Base-by-base conservation (phyloP, 2,329 filamentous ascomycete species). In the Aureobasidium zeae region DNA sequence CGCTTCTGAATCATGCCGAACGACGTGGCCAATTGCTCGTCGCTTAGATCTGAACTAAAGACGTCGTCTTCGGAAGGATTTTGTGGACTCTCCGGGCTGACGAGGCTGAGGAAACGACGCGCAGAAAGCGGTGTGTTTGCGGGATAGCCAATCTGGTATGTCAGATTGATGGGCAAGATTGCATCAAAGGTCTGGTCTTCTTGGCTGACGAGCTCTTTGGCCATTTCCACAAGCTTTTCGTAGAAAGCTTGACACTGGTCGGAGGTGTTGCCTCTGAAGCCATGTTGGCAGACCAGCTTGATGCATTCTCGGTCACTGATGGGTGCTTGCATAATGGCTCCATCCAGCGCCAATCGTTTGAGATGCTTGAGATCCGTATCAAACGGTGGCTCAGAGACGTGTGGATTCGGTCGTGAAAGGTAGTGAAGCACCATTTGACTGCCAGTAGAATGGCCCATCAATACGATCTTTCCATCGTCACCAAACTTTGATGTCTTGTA, bases 1-100 rank as follows among this genome's bases (percentile, higher is more conserved):
- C 56, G 51, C 15, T 56, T 39, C 1, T 56, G 53, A 26, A 72
- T 59, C 49, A 55, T 29, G 34, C 62, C 63, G 57, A 50, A 48
- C 52, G 60, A 38, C 54, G 46, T 20, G 53, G 52, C 31, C 50
- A 55, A 42, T 50, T 60, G 30, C 60, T 53, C 20, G 57, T 58
- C 13, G 53, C 55, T 29, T n/a, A 53, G 37, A 41, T 53, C 51
- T 10, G 49, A 49, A 31, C 52, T 54, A 44, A 54, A 54, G n/a
- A 53, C 17, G 26, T 54, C 52, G 24, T 54, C 52, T 30, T 53
- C 52, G 19, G 26, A 30, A 9, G 52, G 52, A 12, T 44, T 21
- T 12, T 46, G 17, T 4, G 52, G 52, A 22, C 51, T 52, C 9
- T 50, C 48, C 2, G 49, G 51, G 28, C 51, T 54, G 11, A 50